Evolutionary conservation across 1,284 basidiomycete genomes (phyloP).

Genomic region (Tremellales sp.): DNA sequence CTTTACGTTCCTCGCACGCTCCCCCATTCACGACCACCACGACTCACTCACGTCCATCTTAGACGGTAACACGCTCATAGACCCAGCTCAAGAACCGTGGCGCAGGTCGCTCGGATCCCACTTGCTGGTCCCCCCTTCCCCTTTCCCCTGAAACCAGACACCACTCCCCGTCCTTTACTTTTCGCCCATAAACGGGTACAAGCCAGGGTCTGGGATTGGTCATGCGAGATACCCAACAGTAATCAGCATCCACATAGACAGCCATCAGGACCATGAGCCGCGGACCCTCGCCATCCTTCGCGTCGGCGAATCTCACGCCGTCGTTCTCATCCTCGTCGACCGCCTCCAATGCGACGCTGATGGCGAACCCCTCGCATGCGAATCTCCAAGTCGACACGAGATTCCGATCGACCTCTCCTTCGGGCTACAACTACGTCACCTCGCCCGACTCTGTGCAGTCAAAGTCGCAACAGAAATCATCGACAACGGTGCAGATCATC

Average conservation of each 20-base stretch:
- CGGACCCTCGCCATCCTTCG: constrained; percentile 7
- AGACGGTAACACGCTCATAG: no score
- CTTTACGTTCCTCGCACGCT: no score
- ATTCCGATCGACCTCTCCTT: constrained; percentile 12
- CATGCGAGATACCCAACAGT: no score
- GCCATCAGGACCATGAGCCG: constrained; percentile 5
- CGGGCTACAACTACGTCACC: constrained; percentile 1
- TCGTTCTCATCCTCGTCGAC: constrained; percentile 2
- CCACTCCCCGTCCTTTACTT: no score
- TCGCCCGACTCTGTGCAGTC: neutral
- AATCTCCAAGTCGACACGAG: constrained; percentile 16
- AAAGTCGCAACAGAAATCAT: neutral
- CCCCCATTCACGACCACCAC: no score
- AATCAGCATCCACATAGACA: neutral
- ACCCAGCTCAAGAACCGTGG: no score
- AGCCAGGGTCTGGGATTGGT: no score
- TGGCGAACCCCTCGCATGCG: constrained; percentile 6
- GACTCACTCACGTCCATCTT: no score
- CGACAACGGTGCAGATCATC: constrained; percentile 46
- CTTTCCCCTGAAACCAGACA: no score
- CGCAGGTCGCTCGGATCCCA: no score
- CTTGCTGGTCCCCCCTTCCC: no score
- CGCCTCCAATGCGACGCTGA: neutral
- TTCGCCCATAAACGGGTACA: no score
- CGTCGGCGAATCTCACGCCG: neutral